These are phyloP conservation scores for Backusella liffmaniae DNA, from an alignment of 192 early-diverging fungal species.

Conservation along the genomic window DNA sequence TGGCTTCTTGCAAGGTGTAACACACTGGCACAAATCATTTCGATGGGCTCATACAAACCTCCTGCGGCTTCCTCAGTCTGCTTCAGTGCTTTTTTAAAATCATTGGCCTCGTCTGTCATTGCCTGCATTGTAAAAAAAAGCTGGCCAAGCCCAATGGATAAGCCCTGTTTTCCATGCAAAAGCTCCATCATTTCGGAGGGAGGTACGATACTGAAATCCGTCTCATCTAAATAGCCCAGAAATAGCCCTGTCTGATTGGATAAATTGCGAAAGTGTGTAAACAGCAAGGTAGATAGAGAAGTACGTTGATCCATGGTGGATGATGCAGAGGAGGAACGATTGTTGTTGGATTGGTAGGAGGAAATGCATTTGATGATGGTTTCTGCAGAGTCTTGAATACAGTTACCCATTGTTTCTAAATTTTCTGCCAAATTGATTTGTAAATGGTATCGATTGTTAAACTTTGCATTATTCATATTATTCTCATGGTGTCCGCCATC, in stretches of 20 bases:
- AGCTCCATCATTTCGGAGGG: neutral
- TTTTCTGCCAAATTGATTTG: slow-evolving; percentile 21
- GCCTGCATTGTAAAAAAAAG: slow-evolving; percentile 19
- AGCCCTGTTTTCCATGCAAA: neutral
- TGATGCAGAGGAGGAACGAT: neutral
- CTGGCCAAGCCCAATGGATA: neutral
- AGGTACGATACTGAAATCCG: slow-evolving; percentile 5
- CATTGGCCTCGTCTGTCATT: slow-evolving; percentile 13
- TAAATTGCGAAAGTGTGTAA: slow-evolving; percentile 22
- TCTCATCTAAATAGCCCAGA: slow-evolving; percentile 15
- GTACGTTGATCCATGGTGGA: neutral
- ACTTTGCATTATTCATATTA: neutral
- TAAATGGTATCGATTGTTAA: slow-evolving; percentile 2
- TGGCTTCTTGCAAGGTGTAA: neutral
- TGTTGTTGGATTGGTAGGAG: neutral
- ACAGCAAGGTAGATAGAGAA: slow-evolving; percentile 5
- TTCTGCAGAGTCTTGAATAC: slow-evolving; percentile 27
- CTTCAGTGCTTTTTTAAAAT: neutral
- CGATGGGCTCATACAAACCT: neutral
- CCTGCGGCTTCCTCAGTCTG: neutral
- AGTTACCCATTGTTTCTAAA: slow-evolving; percentile 17
- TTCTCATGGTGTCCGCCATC: neutral
- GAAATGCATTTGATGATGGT: slow-evolving; percentile 12
- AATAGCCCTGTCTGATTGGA: slow-evolving; percentile 13
- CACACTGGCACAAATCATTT: slow-evolving; percentile 16